Conservation (phyloP, 139 green algal genomes). For the Parachlorella kessleri region DNA sequence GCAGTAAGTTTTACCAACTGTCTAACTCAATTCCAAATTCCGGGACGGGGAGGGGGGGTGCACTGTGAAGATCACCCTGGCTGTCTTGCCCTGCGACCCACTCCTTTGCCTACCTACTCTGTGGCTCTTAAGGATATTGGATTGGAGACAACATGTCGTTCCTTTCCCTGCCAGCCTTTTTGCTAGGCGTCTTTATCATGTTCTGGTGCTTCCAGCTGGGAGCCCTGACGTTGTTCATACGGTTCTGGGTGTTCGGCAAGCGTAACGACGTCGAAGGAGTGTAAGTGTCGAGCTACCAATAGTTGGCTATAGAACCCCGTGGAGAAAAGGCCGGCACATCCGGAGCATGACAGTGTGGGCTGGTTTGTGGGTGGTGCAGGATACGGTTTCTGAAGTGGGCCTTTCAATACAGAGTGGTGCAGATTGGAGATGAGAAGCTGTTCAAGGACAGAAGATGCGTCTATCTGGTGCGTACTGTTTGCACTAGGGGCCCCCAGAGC, state of each 20-base stretch:
- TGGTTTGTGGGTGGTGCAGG: not conserved
- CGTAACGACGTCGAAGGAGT: constrained; percentile 6
- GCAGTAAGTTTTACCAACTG: too few relatives aligned
- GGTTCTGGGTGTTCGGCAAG: constrained; percentile 1
- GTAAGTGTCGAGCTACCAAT: not conserved
- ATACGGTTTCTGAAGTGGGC: constrained; percentile 7
- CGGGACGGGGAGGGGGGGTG: too few relatives aligned
- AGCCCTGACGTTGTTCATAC: constrained; percentile 2
- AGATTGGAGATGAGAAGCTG: constrained; percentile 32
- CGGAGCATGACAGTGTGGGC: not conserved
- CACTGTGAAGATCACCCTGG: too few relatives aligned
- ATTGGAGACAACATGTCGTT: too few relatives aligned
- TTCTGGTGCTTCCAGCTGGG: constrained; percentile 26
- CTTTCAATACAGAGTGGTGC: constrained; percentile 35
- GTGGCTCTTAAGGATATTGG: too few relatives aligned
- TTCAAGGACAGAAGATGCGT: constrained; percentile 56
- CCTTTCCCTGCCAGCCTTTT: constrained; percentile 1
- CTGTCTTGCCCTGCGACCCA: too few relatives aligned
- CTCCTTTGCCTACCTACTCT: too few relatives aligned
- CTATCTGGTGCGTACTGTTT: constrained; percentile 58
- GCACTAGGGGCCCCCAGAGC: not conserved
- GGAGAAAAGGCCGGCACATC: not conserved
- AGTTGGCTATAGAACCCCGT: not conserved
- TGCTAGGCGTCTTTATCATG: not conserved
- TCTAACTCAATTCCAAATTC: too few relatives aligned